Evolutionary conservation across 805 yeast species (phyloP), one percentile per base, ranked within the genome.

Genomic region (Lipomyces sp.): DNA sequence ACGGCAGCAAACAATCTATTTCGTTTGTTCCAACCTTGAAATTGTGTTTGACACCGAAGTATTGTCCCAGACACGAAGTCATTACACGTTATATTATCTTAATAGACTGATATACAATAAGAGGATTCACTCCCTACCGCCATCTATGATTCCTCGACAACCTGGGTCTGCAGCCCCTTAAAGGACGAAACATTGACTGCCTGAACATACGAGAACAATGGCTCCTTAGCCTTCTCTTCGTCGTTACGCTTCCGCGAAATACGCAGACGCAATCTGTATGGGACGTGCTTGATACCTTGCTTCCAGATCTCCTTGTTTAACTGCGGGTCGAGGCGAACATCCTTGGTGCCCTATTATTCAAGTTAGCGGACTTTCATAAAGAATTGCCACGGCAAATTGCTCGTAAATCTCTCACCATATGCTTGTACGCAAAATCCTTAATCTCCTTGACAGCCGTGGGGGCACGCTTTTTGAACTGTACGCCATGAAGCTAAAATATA

Each of bases 371-470:
- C 0, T 8, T 13, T 18, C 33, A 18, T 8, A 18, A 18, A n/a
- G 11, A 15, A 24, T 42, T 35, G 13, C 24, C 24, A 59, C 13
- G 11, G 4, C 7, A n/a, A 24, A 42, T 42, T 5, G 48, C 7
- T 35, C 48, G 13, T 42, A 7, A 42, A 42, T 13, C 8, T 57
- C 72, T 57, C 61, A 71, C 73, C 95, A 95, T 92, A 90, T 94
- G 98, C 86, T 91, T 88, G 82, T 90, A 87, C 81, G 98, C 98
- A 82, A 95, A 95, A 85, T 90, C 92, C 88, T 92, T 94, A 87
- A 95, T 93, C 85, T 92, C 99, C 90, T 92, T 95, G 85, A 94
- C 95, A 79, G 99, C 99, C 82, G 86, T 91, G 86, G 99, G 99
- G 80, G 99, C 99, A 87, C 98, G 92, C 90, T 90, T 90, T 89